A percentile compares a stretch with the other conserved stretches of the same genome.
These are phyloP conservation scores for Yarrowia sp. DNA, from an alignment of 805 yeast genomes.

Conservation along the genomic window DNA sequence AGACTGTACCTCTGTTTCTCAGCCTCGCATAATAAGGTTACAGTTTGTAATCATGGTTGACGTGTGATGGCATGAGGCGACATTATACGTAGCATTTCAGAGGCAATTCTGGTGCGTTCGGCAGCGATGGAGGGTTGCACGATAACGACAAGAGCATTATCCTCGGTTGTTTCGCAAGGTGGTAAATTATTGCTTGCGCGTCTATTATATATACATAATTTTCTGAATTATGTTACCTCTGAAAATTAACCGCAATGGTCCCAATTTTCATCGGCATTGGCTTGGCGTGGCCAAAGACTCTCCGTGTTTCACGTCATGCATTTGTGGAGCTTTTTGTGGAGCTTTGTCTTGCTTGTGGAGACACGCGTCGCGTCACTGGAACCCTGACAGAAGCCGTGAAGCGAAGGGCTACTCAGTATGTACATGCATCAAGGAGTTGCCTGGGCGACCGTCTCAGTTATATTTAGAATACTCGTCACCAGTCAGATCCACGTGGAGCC, in stretches of 20 bases:
- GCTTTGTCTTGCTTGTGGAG: background rate
- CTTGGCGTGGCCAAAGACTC: background rate
- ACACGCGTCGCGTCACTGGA: constrained; percentile 11
- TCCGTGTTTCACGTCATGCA: constrained; percentile 2
- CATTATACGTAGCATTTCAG: background rate
- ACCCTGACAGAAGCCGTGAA: background rate
- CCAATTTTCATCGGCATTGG: background rate
- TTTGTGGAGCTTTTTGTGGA: constrained; percentile 2
- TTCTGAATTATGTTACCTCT: too few relatives aligned
- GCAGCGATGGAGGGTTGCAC: too few relatives aligned
- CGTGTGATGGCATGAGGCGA: constrained; percentile 19
- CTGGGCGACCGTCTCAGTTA: background rate
- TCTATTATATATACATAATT: background rate
- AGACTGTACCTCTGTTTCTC: background rate
- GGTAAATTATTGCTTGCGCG: background rate
- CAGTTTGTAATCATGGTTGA: background rate
- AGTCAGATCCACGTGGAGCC: background rate
- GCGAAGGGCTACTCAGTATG: background rate
- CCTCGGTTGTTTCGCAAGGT: too few relatives aligned
- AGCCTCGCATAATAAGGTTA: constrained; percentile 1
- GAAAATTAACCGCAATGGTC: too few relatives aligned
- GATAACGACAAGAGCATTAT: too few relatives aligned
- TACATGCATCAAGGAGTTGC: background rate
- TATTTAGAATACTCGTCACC: background rate
- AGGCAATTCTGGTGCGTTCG: background rate